These are phyloP conservation scores for Helichrysum umbraculigerum DNA, from an alignment of 129 eudicot species.

Conservation along the genomic window DNA sequence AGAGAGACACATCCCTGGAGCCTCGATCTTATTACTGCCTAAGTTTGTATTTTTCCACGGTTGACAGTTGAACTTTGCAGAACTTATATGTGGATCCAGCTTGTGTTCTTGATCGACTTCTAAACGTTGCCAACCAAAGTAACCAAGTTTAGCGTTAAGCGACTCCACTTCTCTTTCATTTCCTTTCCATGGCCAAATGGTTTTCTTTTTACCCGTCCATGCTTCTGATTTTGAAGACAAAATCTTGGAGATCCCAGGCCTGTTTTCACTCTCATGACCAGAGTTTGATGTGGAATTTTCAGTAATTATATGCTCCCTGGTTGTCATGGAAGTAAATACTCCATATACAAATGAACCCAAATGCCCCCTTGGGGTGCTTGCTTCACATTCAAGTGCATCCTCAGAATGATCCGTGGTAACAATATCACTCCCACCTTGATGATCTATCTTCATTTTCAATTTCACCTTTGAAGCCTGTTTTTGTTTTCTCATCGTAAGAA, in stretches of 20 bases:
- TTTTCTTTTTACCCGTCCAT: constrained; percentile 57
- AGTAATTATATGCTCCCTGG: constrained; percentile 39
- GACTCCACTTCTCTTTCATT: constrained; percentile 42
- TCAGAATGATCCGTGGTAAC: constrained; percentile 30
- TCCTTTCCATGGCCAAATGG: constrained; percentile 71
- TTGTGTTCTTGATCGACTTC: constrained; percentile 51
- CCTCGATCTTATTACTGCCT: constrained; percentile 34
- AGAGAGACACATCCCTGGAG: constrained; percentile 61
- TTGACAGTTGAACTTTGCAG: constrained; percentile 41
- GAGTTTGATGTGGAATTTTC: constrained; percentile 38
- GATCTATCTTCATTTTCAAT: constrained; percentile 51
- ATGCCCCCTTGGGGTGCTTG: constrained; percentile 71
- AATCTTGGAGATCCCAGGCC: constrained; percentile 45
- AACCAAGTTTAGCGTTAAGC: constrained; percentile 41
- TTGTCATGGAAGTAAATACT: constrained; percentile 34
- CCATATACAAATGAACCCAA: constrained; percentile 42
- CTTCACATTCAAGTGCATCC: constrained; percentile 56
- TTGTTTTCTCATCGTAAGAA: constrained; percentile 21
- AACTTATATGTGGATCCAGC: constrained; percentile 22
- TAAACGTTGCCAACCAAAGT: constrained; percentile 71
- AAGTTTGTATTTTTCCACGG: constrained; percentile 30
- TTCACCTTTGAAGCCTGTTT: constrained; percentile 69
- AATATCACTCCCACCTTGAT: constrained; percentile 58
- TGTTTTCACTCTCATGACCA: constrained; percentile 57
- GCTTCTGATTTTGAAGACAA: constrained; percentile 69